A percentile compares a stretch with the other conserved stretches of the same genome.
phyloP scores from a whole-genome alignment of 2,329 filamentous ascomycete genomes.

The Didymella glomerata region DNA sequence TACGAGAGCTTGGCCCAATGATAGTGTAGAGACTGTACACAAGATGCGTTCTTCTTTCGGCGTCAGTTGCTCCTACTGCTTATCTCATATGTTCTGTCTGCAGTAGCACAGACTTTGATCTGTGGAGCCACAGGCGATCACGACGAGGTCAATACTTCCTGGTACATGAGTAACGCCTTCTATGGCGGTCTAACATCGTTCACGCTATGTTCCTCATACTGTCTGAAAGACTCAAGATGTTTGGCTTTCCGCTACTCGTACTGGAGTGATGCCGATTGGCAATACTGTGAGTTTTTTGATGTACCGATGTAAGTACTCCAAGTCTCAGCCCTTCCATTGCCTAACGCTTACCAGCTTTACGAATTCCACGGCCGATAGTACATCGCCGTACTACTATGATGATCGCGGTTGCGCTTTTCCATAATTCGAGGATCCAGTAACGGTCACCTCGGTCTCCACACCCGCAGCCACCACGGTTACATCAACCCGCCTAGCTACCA shows the following conservation, averaged over 20 bases:
- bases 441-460: background rate
- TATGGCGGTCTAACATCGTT: slow-evolving; percentile 30
- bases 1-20: background rate
- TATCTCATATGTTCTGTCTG: background rate
- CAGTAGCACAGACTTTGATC: slow-evolving; percentile 5
- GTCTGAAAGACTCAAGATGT: slow-evolving; percentile 29
- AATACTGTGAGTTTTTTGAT: slow-evolving; percentile 38
- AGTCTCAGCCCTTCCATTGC: background rate
- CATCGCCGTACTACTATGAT: slow-evolving; percentile 13
- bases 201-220: slow-evolving; percentile 32
- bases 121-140: slow-evolving; percentile 27
- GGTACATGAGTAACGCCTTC: slow-evolving; percentile 39
- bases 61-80: background rate
- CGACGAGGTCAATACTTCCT: slow-evolving; percentile 18
- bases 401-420: slow-evolving; percentile 4
- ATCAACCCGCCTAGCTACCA: background rate
- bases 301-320: slow-evolving; percentile 27
- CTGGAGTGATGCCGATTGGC: slow-evolving; percentile 25
- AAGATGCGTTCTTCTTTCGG: background rate
- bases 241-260: slow-evolving; percentile 33
- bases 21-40: too few species aligned
- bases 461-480: background rate
- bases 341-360: background rate
- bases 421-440: slow-evolving; percentile 1
- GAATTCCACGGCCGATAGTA: slow-evolving; percentile 1